These are phyloP conservation scores for Pythium periplocum DNA, from an alignment of 352 stramenopile species.

Conservation along the genomic window DNA sequence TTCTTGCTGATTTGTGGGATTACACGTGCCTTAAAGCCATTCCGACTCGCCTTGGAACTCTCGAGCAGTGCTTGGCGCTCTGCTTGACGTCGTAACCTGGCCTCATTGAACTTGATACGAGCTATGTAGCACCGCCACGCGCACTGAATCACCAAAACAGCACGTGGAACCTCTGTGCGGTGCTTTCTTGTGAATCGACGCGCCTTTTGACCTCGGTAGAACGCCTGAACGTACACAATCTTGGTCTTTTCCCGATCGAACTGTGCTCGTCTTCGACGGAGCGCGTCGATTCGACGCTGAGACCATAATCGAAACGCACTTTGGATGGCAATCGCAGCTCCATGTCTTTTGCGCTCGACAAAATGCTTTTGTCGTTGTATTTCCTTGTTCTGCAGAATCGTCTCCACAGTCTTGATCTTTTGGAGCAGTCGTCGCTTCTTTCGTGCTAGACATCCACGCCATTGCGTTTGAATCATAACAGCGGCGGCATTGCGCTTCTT, in stretches of 20 bases:
- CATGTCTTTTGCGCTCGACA: constrained; percentile 9
- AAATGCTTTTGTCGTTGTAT: constrained; percentile 7
- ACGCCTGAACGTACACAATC: constrained; percentile 48
- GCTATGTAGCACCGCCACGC: constrained; percentile 41
- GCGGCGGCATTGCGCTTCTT: constrained; percentile 31
- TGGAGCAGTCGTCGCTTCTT: constrained; percentile 21
- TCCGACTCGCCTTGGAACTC: constrained; percentile 19
- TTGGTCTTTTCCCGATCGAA: constrained; percentile 63
- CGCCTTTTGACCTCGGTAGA: constrained; percentile 35
- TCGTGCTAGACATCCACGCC: constrained; percentile 28
- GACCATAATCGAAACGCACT: constrained; percentile 34
- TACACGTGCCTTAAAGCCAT: not conserved
- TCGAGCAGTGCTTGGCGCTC: constrained; percentile 17
- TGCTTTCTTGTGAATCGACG: constrained; percentile 22
- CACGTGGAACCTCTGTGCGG: constrained; percentile 13
- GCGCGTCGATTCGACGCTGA: constrained; percentile 20
- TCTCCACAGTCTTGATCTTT: constrained; percentile 32
- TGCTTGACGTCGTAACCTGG: constrained; percentile 3
- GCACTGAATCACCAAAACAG: constrained; percentile 36
- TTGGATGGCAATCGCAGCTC: constrained; percentile 47
- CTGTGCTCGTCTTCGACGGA: constrained; percentile 37
- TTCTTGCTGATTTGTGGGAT: constrained; percentile 7
- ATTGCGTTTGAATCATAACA: constrained; percentile 37
- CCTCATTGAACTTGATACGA: constrained; percentile 9
- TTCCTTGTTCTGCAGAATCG: constrained; percentile 4